Percentiles rank a stretch among this genome's conserved stretches.
These are phyloP conservation scores for Protoeuglena noctilucae DNA, from an alignment of 139 green algal genomes.

Conservation along the genomic window DNA sequence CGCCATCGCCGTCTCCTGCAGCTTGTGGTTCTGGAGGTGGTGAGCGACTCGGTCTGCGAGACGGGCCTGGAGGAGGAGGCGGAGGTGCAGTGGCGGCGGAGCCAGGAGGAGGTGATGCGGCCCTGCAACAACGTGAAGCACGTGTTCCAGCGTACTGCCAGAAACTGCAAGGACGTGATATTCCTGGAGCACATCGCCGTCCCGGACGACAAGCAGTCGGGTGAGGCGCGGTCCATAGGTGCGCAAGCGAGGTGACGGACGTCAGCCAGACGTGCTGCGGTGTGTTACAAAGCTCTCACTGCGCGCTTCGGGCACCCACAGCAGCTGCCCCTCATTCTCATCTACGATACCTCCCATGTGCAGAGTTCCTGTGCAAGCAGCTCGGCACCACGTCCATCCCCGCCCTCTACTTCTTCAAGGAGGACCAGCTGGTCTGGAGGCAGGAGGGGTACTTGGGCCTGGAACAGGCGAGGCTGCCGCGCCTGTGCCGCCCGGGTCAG, in stretches of 20 bases:
- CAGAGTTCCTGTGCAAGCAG: conserved; percentile 31
- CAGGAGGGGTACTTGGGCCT: conserved; percentile 38
- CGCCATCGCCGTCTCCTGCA: too few species aligned
- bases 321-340: too few species aligned
- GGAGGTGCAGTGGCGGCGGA: conserved; percentile 62
- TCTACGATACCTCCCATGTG: too few species aligned
- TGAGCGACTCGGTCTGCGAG: conserved; percentile 44
- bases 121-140: conserved; percentile 54
- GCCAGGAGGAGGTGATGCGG: conserved; percentile 28
- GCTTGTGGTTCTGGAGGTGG: conserved; percentile 60
- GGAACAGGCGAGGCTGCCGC: conserved; percentile 19
- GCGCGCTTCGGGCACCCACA: too few species aligned
- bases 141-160: conserved; percentile 20
- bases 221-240: too few species aligned
- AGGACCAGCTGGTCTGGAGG: conserved; percentile 54
- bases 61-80: conserved; percentile 52
- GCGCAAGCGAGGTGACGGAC: too few species aligned
- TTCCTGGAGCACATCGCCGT: conserved; percentile 26
- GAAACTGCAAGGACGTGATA: conserved; percentile 51
- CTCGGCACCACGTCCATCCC: conserved; percentile 53
- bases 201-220: too few species aligned
- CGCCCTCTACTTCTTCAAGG: conserved; percentile 57
- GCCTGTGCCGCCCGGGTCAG: too few species aligned
- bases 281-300: too few species aligned
- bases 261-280: too few species aligned